Evolutionary conservation across 1,284 basidiomycete genomes (phyloP).

Genomic region (Boletellus deceptivus): DNA sequence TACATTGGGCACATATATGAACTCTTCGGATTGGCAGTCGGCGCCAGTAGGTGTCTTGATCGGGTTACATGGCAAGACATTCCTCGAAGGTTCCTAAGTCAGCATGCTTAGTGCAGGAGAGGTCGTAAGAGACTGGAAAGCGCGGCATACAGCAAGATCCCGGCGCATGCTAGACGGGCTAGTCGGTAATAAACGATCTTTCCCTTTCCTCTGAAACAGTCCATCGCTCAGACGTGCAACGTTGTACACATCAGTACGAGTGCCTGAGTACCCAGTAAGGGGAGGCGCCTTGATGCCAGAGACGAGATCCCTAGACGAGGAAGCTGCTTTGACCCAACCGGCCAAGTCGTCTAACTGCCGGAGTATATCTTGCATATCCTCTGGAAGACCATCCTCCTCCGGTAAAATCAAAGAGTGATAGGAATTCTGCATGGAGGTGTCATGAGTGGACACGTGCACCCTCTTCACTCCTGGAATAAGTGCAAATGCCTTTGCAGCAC

Average conservation of each 20-base stretch:
- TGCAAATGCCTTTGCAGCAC: constrained; percentile 16
- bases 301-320: constrained; percentile 13
- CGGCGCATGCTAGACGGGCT: background rate
- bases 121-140: background rate
- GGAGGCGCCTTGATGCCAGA: background rate
- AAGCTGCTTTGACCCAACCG: constrained; percentile 27
- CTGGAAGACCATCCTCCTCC: constrained; percentile 20
- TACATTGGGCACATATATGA: constrained; percentile 31
- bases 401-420: background rate
- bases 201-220: constrained; percentile 20
- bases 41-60: background rate
- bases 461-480: constrained; percentile 17
- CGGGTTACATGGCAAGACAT: background rate
- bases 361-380: constrained; percentile 30
- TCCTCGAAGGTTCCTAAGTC: constrained; percentile 11
- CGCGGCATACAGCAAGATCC: constrained; percentile 15
- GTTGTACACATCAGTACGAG: background rate
- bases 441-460: constrained; percentile 16
- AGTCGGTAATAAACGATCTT: constrained; percentile 17
- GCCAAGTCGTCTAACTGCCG: constrained; percentile 31
- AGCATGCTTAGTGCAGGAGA: constrained; percentile 1
- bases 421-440: background rate
- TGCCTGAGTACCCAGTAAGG: background rate
- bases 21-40: constrained; percentile 12
- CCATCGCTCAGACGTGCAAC: background rate